Base-by-base conservation (phyloP, 257 asterid genomes). In the Rubia yunnanensis region DNA sequence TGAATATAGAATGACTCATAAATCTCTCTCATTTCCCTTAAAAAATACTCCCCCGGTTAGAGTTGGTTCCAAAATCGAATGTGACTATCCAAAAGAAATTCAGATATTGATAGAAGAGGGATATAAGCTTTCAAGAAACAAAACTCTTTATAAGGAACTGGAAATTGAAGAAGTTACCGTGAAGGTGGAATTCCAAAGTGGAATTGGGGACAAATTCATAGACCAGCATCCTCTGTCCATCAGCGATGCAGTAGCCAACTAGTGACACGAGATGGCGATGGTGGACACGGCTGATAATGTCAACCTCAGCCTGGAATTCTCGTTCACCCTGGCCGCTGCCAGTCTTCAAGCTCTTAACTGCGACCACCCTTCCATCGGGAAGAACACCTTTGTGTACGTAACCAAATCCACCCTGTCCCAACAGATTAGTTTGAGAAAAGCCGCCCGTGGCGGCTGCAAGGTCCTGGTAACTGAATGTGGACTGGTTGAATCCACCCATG, bases 241-340 rank as follows among this genome's bases (percentile, higher is more conserved):
- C 78, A 17, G 83, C 79, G 71, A 92, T 92, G 80, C 95, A 92
- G 72, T 89, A 92, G 10, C 98, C 98, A 26, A 92, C 96, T 34
- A 92, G 96, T 26, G 96, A 87, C 17, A 92, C 98, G 20, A 92
- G 96, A 67, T 92, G 96, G 14, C 95, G 94, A 72, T 92, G 98
- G 68, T 92, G 98, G 54, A 89, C 96, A 11, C 98, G 94, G 73
- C 95, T 92, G 73, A 92, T 92, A 72, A 89, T 92, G 35, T 89
- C 98, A 5, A 92, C 98, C 84, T 92, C 98, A 14, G 96, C 98
- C 68, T 87, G 96, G 68, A 92, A 92, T 60, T 92, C 98, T 8
- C 98, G 71, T 64, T 92, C 98, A 1, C 98, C 97, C 64, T 92
- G 98, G 5, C 98, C 98, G 46, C 98, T 89, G 14, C 97, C 98